Evolutionary conservation across 2,329 filamentous ascomycete genomes (phyloP), one percentile per base, ranked within the genome.

Genomic region (Botrytis squamosa): DNA sequence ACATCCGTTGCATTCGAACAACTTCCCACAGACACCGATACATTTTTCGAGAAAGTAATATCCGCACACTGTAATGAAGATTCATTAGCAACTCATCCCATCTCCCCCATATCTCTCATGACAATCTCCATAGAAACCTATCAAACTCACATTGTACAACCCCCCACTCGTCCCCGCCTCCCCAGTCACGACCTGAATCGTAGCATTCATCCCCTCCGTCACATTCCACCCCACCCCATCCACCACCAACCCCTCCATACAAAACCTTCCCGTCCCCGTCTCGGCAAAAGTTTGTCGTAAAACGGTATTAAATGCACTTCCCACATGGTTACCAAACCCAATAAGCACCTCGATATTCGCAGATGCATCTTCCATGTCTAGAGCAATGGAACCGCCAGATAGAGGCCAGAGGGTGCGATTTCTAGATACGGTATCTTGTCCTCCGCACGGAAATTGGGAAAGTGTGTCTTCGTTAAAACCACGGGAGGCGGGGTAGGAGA

Each of bases 101-200:
- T 22, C 42, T 44, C 42, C 40, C 42, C 5, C 42, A 44, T 4
- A 44, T 7, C 1, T 44, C 7, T 44, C 44, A 46, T 44, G 38
- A 40, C 63, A 55, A 42, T 7, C 49, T 20, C 33, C 42, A 22
- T 10, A 12, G 29, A 55, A 55, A 4, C 25, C 12, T 9, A 2
- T 20, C 5, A 44, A 63, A 44, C 57, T n/a, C 52, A 70, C 71
- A 82, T 91, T 92, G 83, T 93, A 94, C 44, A 94, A 83, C 18
- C 91, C 90, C 40, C 86, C 86, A 40, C 85, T 86, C 4, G 84
- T 84, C 57, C 88, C 85, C 46, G 88, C 90, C 70, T 62, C 25
- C n/a, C 89, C 85, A 4, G 89, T 91, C 55, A 94, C 85, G 69
- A 94, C 89, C 83, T 94, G 92, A 72, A 95, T 84, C 20, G 89